These are phyloP conservation scores for Acacia pycnantha DNA, from an alignment of 331 rosid species.

Conservation along the genomic window DNA sequence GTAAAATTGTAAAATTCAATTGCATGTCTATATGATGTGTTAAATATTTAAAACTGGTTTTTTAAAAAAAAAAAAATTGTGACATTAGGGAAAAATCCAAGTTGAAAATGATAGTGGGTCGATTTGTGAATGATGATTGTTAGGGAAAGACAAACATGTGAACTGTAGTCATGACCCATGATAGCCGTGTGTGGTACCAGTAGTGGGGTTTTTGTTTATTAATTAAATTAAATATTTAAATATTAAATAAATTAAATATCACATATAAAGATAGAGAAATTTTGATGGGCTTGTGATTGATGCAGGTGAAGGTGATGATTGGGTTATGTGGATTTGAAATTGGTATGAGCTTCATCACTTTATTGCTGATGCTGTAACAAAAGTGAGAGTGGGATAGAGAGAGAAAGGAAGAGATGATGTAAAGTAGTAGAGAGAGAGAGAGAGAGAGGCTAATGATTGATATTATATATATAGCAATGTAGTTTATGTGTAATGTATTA, in stretches of 20 bases:
- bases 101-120: not conserved
- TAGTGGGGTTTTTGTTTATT: not conserved
- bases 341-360: conserved; percentile 38
- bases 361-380: conserved; percentile 31
- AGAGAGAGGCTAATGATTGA: conserved; percentile 41
- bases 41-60: not conserved
- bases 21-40: not conserved
- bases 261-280: not conserved
- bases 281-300: conserved; percentile 48
- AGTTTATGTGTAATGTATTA: conserved; percentile 7
- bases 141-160: not conserved
- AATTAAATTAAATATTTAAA: not conserved
- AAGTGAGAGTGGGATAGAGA: not conserved
- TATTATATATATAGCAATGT: conserved; percentile 45
- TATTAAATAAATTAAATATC: not conserved
- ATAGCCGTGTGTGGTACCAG: not conserved
- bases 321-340: conserved; percentile 47
- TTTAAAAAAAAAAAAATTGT: too few relatives aligned
- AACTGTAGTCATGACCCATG: not conserved
- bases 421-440: not conserved
- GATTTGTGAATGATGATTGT: not conserved
- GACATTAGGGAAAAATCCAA: not conserved
- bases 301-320: conserved; percentile 48
- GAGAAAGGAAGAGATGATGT: conserved; percentile 16
- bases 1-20: not conserved